A percentile compares a stretch with the other conserved stretches of the same genome.
Evolutionary conservation across 1,284 basidiomycete genomes (phyloP).

Genomic region (Coriolopsis trogii): DNA sequence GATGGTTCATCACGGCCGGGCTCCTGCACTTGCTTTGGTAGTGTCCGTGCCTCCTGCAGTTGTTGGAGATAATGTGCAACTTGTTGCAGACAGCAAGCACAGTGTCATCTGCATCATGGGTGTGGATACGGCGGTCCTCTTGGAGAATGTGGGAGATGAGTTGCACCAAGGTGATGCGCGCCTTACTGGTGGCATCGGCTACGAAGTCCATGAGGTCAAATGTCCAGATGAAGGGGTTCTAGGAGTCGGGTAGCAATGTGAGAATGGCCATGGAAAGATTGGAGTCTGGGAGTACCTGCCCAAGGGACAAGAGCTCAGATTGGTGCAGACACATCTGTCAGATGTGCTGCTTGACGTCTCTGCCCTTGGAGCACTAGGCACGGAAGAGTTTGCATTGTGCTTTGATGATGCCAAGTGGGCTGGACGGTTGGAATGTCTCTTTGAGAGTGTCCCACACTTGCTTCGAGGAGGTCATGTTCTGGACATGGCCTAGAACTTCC

Average conservation of each 20-base stretch:
- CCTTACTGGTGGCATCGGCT: neutral
- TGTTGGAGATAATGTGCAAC: neutral
- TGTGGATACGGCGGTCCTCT: conserved; percentile 20
- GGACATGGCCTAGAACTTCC: conserved; percentile 6
- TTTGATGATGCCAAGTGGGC: conserved; percentile 9
- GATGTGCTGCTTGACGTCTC: conserved; percentile 18
- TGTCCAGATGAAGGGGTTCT: conserved; percentile 38
- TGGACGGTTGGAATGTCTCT: conserved; percentile 6
- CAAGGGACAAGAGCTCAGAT: neutral
- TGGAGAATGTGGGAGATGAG: conserved; percentile 38
- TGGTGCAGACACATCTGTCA: neutral
- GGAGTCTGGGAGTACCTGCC: conserved; percentile 1
- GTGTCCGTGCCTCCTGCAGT: conserved; percentile 8
- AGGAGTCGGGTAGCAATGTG: conserved; percentile 40
- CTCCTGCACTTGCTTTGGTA: conserved; percentile 3
- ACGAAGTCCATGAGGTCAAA: conserved; percentile 27
- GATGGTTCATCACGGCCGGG: neutral
- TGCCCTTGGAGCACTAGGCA: conserved; percentile 14
- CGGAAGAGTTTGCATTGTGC: conserved; percentile 9
- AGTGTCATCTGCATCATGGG: conserved; percentile 5
- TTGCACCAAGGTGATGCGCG: conserved; percentile 25
- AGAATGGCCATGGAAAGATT: conserved; percentile 33
- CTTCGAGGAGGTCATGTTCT: conserved; percentile 7
- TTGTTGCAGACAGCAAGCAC: conserved; percentile 1
- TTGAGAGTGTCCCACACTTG: conserved; percentile 21